Percentiles rank a stretch among this genome's conserved stretches.
Conservation (phyloP, 2,329 filamentous ascomycete genomes). For the Sporothrix schenckii region DNA sequence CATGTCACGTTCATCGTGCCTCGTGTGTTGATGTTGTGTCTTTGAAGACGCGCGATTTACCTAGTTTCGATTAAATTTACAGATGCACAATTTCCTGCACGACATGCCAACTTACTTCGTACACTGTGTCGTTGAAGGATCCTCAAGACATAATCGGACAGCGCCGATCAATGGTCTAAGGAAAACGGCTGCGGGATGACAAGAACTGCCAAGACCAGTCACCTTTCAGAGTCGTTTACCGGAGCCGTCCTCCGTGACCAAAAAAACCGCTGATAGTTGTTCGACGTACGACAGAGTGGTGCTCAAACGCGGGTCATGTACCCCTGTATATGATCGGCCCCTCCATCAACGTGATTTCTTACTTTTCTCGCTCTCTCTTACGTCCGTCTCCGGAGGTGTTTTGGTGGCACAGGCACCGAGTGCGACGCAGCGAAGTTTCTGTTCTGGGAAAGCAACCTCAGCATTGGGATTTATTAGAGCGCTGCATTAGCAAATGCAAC, state of each 20-base stretch:
- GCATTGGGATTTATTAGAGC: not conserved
- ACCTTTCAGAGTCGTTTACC: too few species aligned
- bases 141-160: conserved; percentile 3
- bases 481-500: conserved; percentile 9
- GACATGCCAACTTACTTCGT: not conserved
- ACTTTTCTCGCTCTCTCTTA: not conserved
- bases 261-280: too few species aligned
- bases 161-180: conserved; percentile 1
- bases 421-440: not conserved
- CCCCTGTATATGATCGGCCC: conserved; percentile 19
- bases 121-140: not conserved
- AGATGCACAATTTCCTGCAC: conserved; percentile 7
- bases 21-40: not conserved
- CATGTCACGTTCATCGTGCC: not conserved
- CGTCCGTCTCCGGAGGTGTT: not conserved
- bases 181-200: conserved; percentile 19
- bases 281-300: too few species aligned
- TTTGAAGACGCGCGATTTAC: not conserved
- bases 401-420: not conserved
- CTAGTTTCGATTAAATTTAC: conserved; percentile 10
- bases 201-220: not conserved
- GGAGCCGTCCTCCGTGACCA: not conserved
- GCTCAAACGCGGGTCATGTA: conserved; percentile 1
- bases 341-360: conserved; percentile 25
- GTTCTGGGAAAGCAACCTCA: not conserved